phyloP scores from a whole-genome alignment of 2,329 filamentous ascomycete genomes.

The Capronia epimyces region DNA sequence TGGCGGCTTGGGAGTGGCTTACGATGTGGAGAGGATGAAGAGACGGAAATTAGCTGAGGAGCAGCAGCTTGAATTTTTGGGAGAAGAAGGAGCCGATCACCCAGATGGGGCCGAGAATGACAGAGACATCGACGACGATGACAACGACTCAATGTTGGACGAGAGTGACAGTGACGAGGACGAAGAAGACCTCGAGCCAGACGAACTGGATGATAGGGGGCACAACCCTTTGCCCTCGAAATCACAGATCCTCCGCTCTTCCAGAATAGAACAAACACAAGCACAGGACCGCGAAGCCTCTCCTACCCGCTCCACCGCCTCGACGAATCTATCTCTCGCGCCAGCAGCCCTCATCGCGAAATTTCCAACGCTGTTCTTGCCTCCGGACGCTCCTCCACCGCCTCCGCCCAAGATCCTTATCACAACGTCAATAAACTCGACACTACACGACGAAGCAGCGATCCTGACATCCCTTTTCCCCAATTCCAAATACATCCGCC shows the following conservation, averaged over 20 bases:
- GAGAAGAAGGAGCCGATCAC: background rate
- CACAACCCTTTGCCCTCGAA: conserved; percentile 25
- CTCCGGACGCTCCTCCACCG: conserved; percentile 38
- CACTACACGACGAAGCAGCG: conserved; percentile 75
- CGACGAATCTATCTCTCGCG: conserved; percentile 55
- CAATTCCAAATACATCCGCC: conserved; percentile 71
- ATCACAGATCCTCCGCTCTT: conserved; percentile 29
- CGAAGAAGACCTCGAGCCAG: conserved; percentile 21
- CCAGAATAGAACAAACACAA: conserved; percentile 25
- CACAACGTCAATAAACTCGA: conserved; percentile 85
- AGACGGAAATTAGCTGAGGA: conserved; percentile 44
- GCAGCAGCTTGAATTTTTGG: conserved; percentile 31
- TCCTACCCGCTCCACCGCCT: conserved; percentile 51
- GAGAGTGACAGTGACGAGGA: conserved; percentile 39
- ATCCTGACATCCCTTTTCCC: conserved; percentile 78
- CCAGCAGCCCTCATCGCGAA: conserved; percentile 57
- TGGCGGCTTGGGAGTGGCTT: conserved; percentile 41
- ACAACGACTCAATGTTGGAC: conserved; percentile 75
- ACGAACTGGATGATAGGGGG: conserved; percentile 12
- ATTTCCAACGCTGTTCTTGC: conserved; percentile 54
- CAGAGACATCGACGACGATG: conserved; percentile 46
- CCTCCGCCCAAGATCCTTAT: conserved; percentile 77
- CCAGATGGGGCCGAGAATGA: conserved; percentile 32
- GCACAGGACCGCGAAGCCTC: conserved; percentile 50
- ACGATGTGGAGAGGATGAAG: conserved; percentile 47